Conservation (phyloP, 805 yeast species). For the Ogataea populi-albae region DNA sequence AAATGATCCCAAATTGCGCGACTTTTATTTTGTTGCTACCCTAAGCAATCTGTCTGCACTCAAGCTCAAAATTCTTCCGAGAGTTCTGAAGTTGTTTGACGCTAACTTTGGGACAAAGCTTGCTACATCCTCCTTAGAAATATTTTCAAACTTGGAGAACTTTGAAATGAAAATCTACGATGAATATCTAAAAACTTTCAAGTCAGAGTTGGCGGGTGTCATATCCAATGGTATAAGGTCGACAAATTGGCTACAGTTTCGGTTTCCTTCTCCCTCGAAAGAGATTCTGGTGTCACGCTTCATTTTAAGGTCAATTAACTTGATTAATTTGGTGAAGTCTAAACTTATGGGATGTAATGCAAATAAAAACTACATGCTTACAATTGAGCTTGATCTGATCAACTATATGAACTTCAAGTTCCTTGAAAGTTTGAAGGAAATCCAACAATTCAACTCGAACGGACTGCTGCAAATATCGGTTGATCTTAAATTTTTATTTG, state of each 20-base stretch:
- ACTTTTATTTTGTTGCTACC: constrained; percentile 34
- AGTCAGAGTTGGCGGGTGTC: constrained; percentile 38
- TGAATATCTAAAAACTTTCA: constrained; percentile 49
- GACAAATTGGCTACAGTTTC: constrained; percentile 40
- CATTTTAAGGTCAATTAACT: constrained; percentile 23
- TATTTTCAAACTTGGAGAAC: constrained; percentile 43
- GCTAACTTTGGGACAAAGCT: constrained; percentile 45
- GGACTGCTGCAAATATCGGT: constrained; percentile 25
- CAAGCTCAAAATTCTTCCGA: constrained; percentile 44
- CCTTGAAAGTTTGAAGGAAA: constrained; percentile 20
- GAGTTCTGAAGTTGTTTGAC: constrained; percentile 48
- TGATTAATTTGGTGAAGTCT: constrained; percentile 27
- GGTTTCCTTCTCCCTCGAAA: constrained; percentile 4
- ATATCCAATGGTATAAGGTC: constrained; percentile 39
- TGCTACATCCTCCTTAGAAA: constrained; percentile 40
- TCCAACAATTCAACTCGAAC: constrained; percentile 23
- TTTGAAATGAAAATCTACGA: constrained; percentile 54
- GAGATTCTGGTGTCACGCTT: constrained; percentile 21
- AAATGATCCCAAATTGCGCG: constrained; percentile 13
- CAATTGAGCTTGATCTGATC: constrained; percentile 23
- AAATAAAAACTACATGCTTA: constrained; percentile 17
- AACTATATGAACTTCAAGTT: constrained; percentile 23
- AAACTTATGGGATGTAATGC: constrained; percentile 21
- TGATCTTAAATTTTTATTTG: constrained; percentile 23
- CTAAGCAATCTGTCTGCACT: constrained; percentile 54